Base-by-base conservation (phyloP, 306 rosid species). In the Rosa rugosa region DNA sequence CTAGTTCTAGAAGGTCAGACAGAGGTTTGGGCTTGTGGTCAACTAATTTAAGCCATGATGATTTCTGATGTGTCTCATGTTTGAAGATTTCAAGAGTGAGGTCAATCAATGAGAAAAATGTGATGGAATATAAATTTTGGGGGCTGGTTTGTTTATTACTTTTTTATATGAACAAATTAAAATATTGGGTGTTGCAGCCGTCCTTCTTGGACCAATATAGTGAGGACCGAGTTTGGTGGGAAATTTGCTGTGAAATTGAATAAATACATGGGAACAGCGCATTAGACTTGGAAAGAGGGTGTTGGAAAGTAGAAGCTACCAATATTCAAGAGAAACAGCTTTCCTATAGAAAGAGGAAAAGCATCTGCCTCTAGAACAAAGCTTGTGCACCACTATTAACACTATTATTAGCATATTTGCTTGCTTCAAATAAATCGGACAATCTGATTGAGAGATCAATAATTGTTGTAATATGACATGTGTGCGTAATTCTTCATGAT, bases 191-290 rank as follows among this genome's bases (percentile, higher is more conserved):
- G 23, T 16, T 42, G 56, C 17, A 60, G 79, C 70, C 41, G 4
- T 75, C 71, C 70, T 25, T 59, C 20, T 75, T 27, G 56, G 79
- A 75, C 79, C 59, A 27, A 60, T n/a, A 18, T 9, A 23, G 4
- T 8, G 16, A 3, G 49, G 10, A 54, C 31, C 66, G 5, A 40
- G 49, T 12, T 50, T 72, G 8, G 76, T 72, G 13, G 20, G 46
- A 17, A 17, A 2, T 62, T 5, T 25, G 67, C 17, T 62, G 22
- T 57, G 22, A 8, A 57, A n/a, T 57, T 57, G 12, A 57, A 17
- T 53, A 53, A 53, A 53, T 53, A 53, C 0, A 57, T 57, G 25
- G 31, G 63, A 8, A 57, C 63, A 22, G 27, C 63, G 1, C 12
- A 56, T 7, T 2, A n/a, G 63, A 56, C 63, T 20, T 53, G 54